These are phyloP conservation scores for Lasiodiplodia sp. DNA, from an alignment of 2,329 filamentous ascomycete species.

Conservation along the genomic window DNA sequence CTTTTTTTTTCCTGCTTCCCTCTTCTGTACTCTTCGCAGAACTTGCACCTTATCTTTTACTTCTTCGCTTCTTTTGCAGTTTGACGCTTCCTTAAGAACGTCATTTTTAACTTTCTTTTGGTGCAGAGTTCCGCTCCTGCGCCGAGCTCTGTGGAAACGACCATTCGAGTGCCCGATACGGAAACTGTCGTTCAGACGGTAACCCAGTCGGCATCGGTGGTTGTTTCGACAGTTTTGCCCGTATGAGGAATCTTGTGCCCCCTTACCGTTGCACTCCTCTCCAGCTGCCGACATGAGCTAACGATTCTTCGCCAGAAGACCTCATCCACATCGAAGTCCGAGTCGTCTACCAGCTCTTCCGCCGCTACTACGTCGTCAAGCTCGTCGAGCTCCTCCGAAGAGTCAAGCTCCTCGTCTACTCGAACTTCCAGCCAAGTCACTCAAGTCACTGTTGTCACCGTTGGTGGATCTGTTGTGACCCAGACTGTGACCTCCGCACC, in stretches of 20 bases:
- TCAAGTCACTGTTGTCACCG: conserved; percentile 49
- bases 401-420: conserved; percentile 32
- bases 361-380: conserved; percentile 27
- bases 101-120: conserved; percentile 40
- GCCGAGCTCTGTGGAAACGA: conserved; percentile 38
- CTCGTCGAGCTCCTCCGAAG: conserved; percentile 24
- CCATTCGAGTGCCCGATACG: conserved; percentile 35
- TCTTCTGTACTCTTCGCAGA: neutral
- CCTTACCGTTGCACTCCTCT: neutral
- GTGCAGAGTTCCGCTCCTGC: conserved; percentile 44
- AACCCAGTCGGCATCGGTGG: conserved; percentile 33
- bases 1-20: neutral
- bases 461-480: conserved; percentile 52
- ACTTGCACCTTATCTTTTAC: neutral
- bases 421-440: conserved; percentile 41
- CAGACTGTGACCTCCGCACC: conserved; percentile 53
- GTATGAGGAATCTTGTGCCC: conserved; percentile 30
- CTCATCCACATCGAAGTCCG: neutral
- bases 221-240: conserved; percentile 33
- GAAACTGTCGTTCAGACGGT: conserved; percentile 41
- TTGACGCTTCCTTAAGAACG: conserved; percentile 27
- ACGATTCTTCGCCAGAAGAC: neutral
- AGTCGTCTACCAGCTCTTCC: conserved; percentile 5
- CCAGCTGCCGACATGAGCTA: neutral
- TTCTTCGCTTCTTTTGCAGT: conserved; percentile 20